Percentiles rank a stretch among this genome's conserved stretches.
phyloP scores from a whole-genome alignment of 2,329 filamentous ascomycete genomes.

The Fusarium beomiforme region DNA sequence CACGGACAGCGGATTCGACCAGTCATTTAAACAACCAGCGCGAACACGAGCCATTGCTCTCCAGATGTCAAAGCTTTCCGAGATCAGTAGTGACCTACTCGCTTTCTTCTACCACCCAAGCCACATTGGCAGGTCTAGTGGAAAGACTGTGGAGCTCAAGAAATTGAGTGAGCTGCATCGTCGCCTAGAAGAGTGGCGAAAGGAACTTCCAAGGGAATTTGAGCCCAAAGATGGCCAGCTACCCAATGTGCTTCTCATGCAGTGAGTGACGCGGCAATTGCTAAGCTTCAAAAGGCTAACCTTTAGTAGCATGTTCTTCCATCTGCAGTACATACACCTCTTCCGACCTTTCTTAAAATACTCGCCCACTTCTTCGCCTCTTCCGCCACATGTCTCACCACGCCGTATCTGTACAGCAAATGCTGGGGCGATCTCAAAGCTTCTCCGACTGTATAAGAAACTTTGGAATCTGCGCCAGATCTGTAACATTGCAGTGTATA shows the following conservation, averaged over 20 bases:
- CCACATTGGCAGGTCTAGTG: conserved; percentile 68
- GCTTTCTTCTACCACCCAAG: conserved; percentile 90
- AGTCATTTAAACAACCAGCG: conserved; percentile 79
- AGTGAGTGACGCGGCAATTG: conserved; percentile 70
- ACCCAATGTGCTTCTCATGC: conserved; percentile 80
- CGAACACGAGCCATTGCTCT: conserved; percentile 83
- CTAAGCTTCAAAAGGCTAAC: conserved; percentile 8
- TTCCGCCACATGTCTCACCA: conserved; percentile 88
- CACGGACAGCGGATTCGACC: conserved; percentile 81
- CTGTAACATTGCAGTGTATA: conserved; percentile 96
- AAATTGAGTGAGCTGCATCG: conserved; percentile 93
- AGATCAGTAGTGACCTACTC: conserved; percentile 92
- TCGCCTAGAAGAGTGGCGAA: conserved; percentile 88
- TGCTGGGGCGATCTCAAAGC: conserved; percentile 87
- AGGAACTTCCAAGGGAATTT: conserved; percentile 83
- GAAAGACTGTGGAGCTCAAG: conserved; percentile 87
- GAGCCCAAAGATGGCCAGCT: conserved; percentile 90
- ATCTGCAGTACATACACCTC: conserved; percentile 93
- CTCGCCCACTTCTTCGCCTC: conserved; percentile 79
- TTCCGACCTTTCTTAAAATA: conserved; percentile 97
- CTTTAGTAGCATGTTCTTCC: conserved; percentile 87
- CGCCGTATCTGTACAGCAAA: conserved; percentile 91
- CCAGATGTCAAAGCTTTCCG: conserved; percentile 84
- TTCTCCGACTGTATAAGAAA: conserved; percentile 94
- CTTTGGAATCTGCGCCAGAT: conserved; percentile 92